Evolutionary conservation across 148 eudicot genomes (phyloP).

Genomic region (Polygonum aviculare): DNA sequence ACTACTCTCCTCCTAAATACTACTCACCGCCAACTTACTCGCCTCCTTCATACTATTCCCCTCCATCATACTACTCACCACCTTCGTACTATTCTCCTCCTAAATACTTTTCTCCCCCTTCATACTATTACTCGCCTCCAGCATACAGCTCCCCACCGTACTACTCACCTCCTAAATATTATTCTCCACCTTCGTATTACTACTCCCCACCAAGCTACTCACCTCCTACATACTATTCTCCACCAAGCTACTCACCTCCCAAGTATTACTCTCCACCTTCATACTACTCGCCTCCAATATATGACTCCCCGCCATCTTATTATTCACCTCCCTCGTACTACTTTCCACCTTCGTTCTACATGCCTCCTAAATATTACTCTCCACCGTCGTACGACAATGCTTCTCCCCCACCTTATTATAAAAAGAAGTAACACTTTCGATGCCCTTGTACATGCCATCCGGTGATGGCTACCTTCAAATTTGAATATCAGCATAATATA

Average conservation of each 20-base stretch:
- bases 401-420: background rate
- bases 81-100: background rate
- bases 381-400: background rate
- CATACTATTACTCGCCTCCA: background rate
- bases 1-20: background rate
- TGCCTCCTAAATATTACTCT: background rate
- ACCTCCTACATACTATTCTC: background rate
- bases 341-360: background rate
- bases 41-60: background rate
- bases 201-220: background rate
- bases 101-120: background rate
- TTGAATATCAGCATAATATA: background rate
- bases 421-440: background rate
- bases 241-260: background rate
- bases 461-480: background rate
- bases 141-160: background rate
- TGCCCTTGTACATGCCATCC: background rate
- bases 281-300: background rate
- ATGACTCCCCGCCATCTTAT: background rate
- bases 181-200: background rate
- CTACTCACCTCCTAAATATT: background rate
- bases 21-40: constrained; percentile 1
- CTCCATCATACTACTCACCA: background rate
- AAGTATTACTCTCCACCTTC: background rate
- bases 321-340: background rate